phyloP scores from a whole-genome alignment of 176 grass and related monocot species.

The Musa schizocarpa region DNA sequence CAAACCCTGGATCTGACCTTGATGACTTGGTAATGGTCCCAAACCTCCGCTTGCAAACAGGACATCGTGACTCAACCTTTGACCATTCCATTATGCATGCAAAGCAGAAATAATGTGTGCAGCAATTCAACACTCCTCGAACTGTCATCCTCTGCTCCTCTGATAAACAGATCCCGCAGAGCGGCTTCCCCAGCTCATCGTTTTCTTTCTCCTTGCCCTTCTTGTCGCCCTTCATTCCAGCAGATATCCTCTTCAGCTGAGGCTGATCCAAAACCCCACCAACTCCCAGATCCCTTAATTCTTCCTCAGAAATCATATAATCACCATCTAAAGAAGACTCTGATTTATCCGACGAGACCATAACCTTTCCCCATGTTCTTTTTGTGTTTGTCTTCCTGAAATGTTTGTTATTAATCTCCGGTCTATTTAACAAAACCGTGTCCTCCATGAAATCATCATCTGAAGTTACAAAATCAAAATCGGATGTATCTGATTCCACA shows the following conservation, averaged over 20 bases:
- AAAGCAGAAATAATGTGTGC: conserved; percentile 91
- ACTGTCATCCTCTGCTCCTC: conserved; percentile 61
- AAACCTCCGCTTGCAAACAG: conserved; percentile 82
- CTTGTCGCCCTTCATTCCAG: conserved; percentile 31
- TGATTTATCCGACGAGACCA: conserved; percentile 16
- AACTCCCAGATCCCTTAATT: conserved; percentile 24
- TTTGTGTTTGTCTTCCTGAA: conserved; percentile 25
- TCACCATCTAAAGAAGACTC: conserved; percentile 31
- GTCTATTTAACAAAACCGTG: conserved; percentile 4
- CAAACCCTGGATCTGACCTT: conserved; percentile 49
- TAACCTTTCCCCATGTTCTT: conserved; percentile 16
- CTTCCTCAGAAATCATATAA: conserved; percentile 39
- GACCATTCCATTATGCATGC: conserved; percentile 89
- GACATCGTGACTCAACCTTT: conserved; percentile 86
- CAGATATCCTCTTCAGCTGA: conserved; percentile 27
- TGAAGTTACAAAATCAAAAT: conserved; percentile 56
- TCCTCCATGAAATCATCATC: conserved; percentile 45
- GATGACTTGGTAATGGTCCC: conserved; percentile 76
- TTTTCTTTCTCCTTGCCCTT: conserved; percentile 68
- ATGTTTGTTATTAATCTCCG: conserved; percentile 16
- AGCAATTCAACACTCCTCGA: conserved; percentile 69
- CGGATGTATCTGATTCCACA: conserved; percentile 47
- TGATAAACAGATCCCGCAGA: conserved; percentile 79
- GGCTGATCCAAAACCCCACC: conserved; percentile 2
- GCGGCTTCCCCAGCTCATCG: conserved; percentile 41